Percentiles rank a stretch among this genome's conserved stretches.
Conservation (phyloP, 164 flowering plant genomes). For the Magnolia kwangsiensis region DNA sequence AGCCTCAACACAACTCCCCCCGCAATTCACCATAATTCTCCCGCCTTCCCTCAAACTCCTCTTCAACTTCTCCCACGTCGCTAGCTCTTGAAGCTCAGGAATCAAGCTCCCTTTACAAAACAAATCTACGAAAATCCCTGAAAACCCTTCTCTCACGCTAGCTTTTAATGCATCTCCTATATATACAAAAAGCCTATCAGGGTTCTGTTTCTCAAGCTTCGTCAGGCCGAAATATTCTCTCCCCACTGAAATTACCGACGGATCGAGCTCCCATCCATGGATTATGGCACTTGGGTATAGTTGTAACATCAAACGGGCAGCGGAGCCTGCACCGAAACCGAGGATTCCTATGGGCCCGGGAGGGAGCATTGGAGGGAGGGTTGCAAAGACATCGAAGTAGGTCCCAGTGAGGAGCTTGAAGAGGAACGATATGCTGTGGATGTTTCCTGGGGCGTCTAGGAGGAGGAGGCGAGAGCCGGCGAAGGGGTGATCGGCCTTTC, state of each 20-base stretch:
- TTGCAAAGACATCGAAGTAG: conserved; percentile 85
- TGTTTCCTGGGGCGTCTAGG: conserved; percentile 85
- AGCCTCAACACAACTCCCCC: conserved; percentile 89
- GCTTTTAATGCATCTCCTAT: conserved; percentile 66
- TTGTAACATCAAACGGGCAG: conserved; percentile 59
- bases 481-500: conserved; percentile 75
- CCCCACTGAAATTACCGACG: conserved; percentile 66
- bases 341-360: conserved; percentile 78
- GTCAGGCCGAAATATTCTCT: conserved; percentile 70
- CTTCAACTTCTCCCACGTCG: conserved; percentile 55
- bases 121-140: conserved; percentile 63
- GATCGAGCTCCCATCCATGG: conserved; percentile 91
- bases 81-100: conserved; percentile 51
- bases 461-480: conserved; percentile 83
- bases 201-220: conserved; percentile 44
- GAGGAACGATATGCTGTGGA: conserved; percentile 72
- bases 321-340: conserved; percentile 90
- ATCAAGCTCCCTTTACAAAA: conserved; percentile 54
- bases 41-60: conserved; percentile 63
- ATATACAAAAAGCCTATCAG: conserved; percentile 51
- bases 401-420: conserved; percentile 52
- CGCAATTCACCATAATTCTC: conserved; percentile 92
- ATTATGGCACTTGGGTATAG: conserved; percentile 50
- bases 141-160: conserved; percentile 41
- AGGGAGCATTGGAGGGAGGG: conserved; percentile 68